Base-by-base conservation (phyloP, 2,329 filamentous ascomycete genomes). In the Tolypocladium guangdongense region DNA sequence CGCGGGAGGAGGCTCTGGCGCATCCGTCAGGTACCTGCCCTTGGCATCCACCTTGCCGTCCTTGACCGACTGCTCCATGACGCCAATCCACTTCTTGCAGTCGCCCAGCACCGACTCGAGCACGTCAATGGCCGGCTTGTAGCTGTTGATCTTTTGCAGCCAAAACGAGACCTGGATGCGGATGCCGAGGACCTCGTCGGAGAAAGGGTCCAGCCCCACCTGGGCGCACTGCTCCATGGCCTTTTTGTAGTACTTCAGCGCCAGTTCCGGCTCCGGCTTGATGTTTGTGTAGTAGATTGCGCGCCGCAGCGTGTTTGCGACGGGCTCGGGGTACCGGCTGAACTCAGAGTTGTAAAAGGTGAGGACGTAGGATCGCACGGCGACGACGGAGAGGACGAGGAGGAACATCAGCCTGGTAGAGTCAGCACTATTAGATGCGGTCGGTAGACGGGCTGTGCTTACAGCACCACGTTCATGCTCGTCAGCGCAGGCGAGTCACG, bases 221-320 rank as follows among this genome's bases (percentile, higher is more conserved):
- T 89, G 83, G 50, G 83, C 74, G 54, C 90, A 90, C 51, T 86
- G 78, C 57, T 84, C 76, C 54, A 97, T 75, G 3, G 91, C 90
- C 59, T 87, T 80, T 62, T 84, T 84, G 68, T 96, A 97, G 68
- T 89, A 89, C 60, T 89, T 87, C 55, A 95, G 75, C 1, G 92
- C 91, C 52, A 87, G 78, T 55, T 86, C 79, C 3, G 88, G 83
- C 55, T 95, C 86, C 5, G 87, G 78, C 39, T 82, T 77, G 58
- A 86, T 81, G 63, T 93, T 91, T 59, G 85, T 88, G 70, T 89
- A 95, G 72, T 92, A 96, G 30, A 97, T 74, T 0, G 90, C 93
- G 59, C 84, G 82, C 35, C 93, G 88, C 48, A 99, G 77, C 56
- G 88, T 83, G 62, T 87, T 84, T 11, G 87, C 87, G 36, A 92